These are phyloP conservation scores for Coprinopsis sp. DNA, from an alignment of 768 basidiomycete genomes.

Conservation along the genomic window DNA sequence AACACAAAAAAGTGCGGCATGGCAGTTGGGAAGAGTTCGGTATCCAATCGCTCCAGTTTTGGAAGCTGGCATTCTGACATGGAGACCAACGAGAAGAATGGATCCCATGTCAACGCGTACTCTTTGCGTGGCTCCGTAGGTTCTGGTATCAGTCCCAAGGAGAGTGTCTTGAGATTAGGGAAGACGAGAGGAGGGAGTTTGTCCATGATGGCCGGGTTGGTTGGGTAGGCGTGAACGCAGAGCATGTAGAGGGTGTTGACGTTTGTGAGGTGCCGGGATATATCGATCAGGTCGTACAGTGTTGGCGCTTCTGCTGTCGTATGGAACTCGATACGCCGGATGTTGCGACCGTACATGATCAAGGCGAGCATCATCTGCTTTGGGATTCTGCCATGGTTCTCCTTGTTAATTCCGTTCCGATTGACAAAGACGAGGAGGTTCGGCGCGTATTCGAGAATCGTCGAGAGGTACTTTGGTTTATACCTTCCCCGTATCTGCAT, in stretches of 20 bases:
- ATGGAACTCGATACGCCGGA: slow-evolving; percentile 42
- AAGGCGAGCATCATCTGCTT: slow-evolving; percentile 22
- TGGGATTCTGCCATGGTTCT: slow-evolving; percentile 5
- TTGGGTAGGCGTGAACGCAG: slow-evolving; percentile 34
- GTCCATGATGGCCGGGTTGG: slow-evolving; percentile 10
- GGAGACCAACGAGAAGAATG: slow-evolving; percentile 34
- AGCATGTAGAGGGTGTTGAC: slow-evolving; percentile 38
- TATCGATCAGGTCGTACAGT: slow-evolving; percentile 32
- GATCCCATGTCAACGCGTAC: slow-evolving; percentile 32
- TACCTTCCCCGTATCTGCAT: slow-evolving; percentile 32
- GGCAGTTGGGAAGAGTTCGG: slow-evolving; percentile 33
- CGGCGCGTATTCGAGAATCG: slow-evolving; percentile 37
- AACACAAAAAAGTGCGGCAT: slow-evolving; percentile 31
- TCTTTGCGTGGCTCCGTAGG: slow-evolving; percentile 10
- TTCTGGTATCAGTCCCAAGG: slow-evolving; percentile 33
- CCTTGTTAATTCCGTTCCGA: slow-evolving; percentile 23
- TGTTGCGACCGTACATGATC: slow-evolving; percentile 31
- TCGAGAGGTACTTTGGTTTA: slow-evolving; percentile 23
- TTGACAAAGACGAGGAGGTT: slow-evolving; percentile 42
- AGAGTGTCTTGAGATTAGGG: slow-evolving; percentile 36
- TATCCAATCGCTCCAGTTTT: slow-evolving; percentile 37
- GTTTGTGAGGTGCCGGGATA: slow-evolving; percentile 29
- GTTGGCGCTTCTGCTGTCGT: slow-evolving; percentile 38
- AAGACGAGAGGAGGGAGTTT: slow-evolving; percentile 24
- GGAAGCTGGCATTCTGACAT: slow-evolving; percentile 31